phyloP scores from a whole-genome alignment of 2,329 filamentous ascomycete genomes.

The Acrodontium crateriforme region DNA sequence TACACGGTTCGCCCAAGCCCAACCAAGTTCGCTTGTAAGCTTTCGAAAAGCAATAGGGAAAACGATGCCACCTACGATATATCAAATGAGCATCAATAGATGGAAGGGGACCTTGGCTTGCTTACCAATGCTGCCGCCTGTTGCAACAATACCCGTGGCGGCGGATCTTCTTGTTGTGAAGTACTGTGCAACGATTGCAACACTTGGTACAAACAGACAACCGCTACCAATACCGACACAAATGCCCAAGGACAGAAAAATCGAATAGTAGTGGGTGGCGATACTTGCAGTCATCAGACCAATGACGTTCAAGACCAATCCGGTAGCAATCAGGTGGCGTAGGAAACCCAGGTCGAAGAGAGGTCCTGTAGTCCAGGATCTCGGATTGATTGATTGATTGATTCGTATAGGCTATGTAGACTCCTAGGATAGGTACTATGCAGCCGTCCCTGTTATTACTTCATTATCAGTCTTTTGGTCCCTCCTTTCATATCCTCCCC shows the following conservation, averaged over 20 bases:
- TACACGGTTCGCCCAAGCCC: constrained; percentile 49
- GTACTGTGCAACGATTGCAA: constrained; percentile 34
- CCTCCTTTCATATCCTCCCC: no score
- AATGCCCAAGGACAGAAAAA: constrained; percentile 36
- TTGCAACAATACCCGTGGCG: constrained; percentile 32
- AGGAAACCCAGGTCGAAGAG: constrained; percentile 4
- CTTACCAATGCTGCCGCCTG: constrained; percentile 26
- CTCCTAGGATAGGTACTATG: no score
- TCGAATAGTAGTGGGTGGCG: constrained; percentile 34
- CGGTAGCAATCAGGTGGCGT: not conserved
- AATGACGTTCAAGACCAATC: constrained; percentile 11
- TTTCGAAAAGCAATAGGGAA: constrained; percentile 44
- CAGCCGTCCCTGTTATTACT: no score
- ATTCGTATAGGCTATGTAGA: no score
- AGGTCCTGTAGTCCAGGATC: no score
- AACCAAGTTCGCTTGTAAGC: constrained; percentile 44
- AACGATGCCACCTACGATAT: constrained; percentile 29
- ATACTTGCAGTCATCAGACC: constrained; percentile 39
- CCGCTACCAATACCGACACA: constrained; percentile 35
- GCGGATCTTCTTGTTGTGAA: constrained; percentile 33
- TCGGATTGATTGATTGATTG: no score
- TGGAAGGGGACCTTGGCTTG: no score
- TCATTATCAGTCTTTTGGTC: no score
- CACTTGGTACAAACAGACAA: constrained; percentile 28
- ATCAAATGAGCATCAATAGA: not conserved